Percentiles rank a stretch among this genome's conserved stretches.
phyloP scores from a whole-genome alignment of 345 rosid species.

The Linum lewisii region DNA sequence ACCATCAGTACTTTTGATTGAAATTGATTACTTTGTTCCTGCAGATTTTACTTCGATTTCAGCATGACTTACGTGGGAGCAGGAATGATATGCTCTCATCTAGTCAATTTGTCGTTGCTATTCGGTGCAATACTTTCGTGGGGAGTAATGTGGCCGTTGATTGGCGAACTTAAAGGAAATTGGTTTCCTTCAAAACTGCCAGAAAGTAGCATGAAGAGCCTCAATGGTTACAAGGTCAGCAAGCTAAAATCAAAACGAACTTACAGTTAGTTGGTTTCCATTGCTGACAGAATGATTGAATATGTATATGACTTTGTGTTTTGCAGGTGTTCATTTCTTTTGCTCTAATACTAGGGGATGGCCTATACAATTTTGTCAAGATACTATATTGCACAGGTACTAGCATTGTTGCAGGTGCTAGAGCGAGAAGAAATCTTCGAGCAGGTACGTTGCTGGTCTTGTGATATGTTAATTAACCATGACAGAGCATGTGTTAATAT shows the following conservation, averaged over 20 bases:
- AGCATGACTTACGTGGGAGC: conserved; percentile 87
- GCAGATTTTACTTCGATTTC: conserved; percentile 89
- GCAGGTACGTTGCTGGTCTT: conserved; percentile 25
- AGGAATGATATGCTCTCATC: conserved; percentile 94
- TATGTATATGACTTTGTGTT: not conserved
- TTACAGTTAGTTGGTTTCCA: not conserved
- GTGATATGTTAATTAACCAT: too few relatives aligned
- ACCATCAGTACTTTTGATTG: conserved; percentile 4
- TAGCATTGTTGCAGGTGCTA: conserved; percentile 33
- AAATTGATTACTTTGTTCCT: not conserved
- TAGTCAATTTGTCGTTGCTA: conserved; percentile 80
- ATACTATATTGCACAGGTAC: conserved; percentile 46
- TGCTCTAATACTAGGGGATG: conserved; percentile 79
- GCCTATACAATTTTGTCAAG: conserved; percentile 84
- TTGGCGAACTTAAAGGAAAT: conserved; percentile 50
- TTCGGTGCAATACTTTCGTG: conserved; percentile 82
- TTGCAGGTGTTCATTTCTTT: conserved; percentile 73
- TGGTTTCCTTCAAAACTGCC: conserved; percentile 56
- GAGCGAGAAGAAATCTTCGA: conserved; percentile 17
- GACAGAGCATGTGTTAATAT: too few relatives aligned
- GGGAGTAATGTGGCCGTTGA: conserved; percentile 96
- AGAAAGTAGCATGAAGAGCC: conserved; percentile 76
- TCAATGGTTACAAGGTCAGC: conserved; percentile 75
- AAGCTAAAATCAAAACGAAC: not conserved
- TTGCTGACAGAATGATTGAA: not conserved